Conservation (phyloP, 2,329 filamentous ascomycete species). For the Monosporascus sp. region DNA sequence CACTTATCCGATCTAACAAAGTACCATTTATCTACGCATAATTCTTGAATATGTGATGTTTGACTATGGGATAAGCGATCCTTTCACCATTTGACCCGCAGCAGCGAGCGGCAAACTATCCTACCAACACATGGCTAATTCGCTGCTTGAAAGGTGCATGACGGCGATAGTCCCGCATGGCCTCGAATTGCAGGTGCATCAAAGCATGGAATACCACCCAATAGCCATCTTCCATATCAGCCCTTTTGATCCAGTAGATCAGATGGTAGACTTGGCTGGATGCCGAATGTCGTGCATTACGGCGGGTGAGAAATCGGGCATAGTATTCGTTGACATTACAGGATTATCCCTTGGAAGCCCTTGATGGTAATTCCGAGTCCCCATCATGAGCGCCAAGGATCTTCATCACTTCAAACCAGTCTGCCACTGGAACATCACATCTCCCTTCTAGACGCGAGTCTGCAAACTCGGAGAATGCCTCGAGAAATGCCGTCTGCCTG, state of each 20-base stretch:
- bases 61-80: no score
- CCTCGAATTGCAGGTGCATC: conserved; percentile 19
- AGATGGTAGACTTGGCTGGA: conserved; percentile 2
- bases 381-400: conserved; percentile 3
- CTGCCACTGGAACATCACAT: conserved; percentile 13
- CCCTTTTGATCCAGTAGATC: conserved; percentile 15
- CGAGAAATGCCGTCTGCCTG: conserved; percentile 7
- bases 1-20: no score
- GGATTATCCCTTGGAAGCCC: not conserved
- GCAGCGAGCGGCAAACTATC: not conserved
- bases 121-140: conserved; percentile 2
- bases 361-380: conserved; percentile 1
- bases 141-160: conserved; percentile 6
- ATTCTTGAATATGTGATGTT: no score
- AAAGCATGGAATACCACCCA: conserved; percentile 21
- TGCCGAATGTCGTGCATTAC: conserved; percentile 6
- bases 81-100: not conserved
- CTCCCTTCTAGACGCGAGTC: conserved; percentile 2
- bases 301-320: conserved; percentile 12
- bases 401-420: conserved; percentile 8
- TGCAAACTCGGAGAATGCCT: conserved; percentile 13
- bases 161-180: conserved; percentile 12
- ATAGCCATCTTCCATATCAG: conserved; percentile 8
- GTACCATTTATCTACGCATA: no score
- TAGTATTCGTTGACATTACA: conserved; percentile 16